phyloP scores from a whole-genome alignment of 2,329 filamentous ascomycete genomes.

The Endocalyx cinctus region DNA sequence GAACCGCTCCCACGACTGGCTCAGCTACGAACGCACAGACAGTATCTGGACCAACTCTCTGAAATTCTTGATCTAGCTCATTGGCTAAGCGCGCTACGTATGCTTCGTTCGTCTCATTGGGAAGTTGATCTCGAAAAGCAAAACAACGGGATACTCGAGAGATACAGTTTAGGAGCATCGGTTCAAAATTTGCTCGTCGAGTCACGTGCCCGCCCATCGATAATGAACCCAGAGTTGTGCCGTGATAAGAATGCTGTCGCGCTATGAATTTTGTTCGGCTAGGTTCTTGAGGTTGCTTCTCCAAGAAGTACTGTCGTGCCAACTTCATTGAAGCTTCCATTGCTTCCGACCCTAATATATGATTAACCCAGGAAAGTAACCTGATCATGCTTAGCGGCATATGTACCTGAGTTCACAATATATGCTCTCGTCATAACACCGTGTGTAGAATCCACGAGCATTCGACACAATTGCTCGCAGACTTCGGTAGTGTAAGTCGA shows the following conservation, averaged over 20 bases:
- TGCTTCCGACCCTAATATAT: slow-evolving; percentile 52
- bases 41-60: slow-evolving; percentile 55
- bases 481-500: slow-evolving; percentile 21
- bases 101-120: slow-evolving; percentile 48
- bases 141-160: slow-evolving; percentile 64
- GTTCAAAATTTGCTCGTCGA: slow-evolving; percentile 58
- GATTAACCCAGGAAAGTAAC: too few relatives aligned
- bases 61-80: slow-evolving; percentile 66
- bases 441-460: slow-evolving; percentile 26
- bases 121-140: slow-evolving; percentile 52
- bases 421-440: slow-evolving; percentile 30
- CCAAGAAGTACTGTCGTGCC: slow-evolving; percentile 56
- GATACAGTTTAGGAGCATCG: slow-evolving; percentile 53
- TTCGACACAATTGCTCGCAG: slow-evolving; percentile 18
- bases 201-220: slow-evolving; percentile 58
- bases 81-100: slow-evolving; percentile 58
- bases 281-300: slow-evolving; percentile 47
- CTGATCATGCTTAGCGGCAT: too few relatives aligned
- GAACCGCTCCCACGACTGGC: slow-evolving; percentile 67
- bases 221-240: slow-evolving; percentile 64
- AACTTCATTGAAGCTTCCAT: slow-evolving; percentile 60
- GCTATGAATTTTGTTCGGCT: slow-evolving; percentile 62
- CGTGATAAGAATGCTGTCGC: slow-evolving; percentile 65
- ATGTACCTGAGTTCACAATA: slow-evolving; percentile 31
- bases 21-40: slow-evolving; percentile 72